Evolutionary conservation across 768 basidiomycete species (phyloP).

Genomic region (Ramaria sp.): DNA sequence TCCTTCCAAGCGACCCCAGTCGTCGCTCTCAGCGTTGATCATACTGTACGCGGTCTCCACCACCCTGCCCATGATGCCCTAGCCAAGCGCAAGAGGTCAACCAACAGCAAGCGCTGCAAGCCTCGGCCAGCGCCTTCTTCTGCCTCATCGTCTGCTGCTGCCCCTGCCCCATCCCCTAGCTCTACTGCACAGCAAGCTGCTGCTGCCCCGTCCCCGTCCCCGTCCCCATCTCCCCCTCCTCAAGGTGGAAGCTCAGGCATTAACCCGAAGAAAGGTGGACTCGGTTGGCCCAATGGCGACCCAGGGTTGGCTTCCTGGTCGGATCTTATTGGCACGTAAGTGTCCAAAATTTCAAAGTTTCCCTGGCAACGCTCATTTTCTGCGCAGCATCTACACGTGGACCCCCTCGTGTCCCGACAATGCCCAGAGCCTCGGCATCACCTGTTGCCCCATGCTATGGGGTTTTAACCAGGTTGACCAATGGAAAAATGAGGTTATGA

Average conservation of each 20-base stretch:
- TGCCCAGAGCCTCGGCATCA: constrained; percentile 34
- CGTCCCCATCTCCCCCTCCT: no score
- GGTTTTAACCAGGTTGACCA: constrained; percentile 34
- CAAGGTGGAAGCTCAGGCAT: no score
- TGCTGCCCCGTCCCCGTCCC: background rate
- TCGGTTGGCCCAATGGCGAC: background rate
- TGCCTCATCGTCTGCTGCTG: constrained; percentile 11
- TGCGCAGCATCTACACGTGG: constrained; percentile 55
- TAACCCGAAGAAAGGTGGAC: no score
- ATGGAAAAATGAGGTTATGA: constrained; percentile 36
- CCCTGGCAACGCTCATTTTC: background rate
- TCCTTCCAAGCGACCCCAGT: constrained; percentile 36
- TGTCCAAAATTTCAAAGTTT: background rate
- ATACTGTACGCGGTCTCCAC: constrained; percentile 33
- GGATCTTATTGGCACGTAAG: constrained; percentile 13
- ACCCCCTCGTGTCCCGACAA: constrained; percentile 34
- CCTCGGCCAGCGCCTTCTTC: constrained; percentile 29
- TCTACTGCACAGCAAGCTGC: no score
- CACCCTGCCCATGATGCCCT: constrained; percentile 31
- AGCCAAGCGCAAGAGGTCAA: constrained; percentile 40
- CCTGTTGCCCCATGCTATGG: constrained; percentile 63
- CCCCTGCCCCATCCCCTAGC: constrained; percentile 10
- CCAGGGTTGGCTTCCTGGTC: background rate
- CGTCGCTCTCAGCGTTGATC: constrained; percentile 39
- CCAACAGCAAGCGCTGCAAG: constrained; percentile 44